Conservation (phyloP, 2,329 filamentous ascomycete species). For the Clonostachys byssicola region DNA sequence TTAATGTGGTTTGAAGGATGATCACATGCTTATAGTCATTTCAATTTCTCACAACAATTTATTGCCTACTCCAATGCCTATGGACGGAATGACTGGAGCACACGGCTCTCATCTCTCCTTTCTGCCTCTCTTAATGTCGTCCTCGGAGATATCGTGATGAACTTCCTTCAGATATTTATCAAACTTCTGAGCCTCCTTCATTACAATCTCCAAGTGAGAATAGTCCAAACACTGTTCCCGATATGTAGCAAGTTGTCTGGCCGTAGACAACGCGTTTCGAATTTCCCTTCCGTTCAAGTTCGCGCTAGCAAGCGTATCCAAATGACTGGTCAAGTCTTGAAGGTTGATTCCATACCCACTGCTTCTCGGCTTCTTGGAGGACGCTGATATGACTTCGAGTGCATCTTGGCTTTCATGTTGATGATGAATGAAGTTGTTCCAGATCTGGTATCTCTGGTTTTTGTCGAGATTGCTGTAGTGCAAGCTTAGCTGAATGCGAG, state of each 20-base stretch:
- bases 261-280: slow-evolving; percentile 24
- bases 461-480: slow-evolving; percentile 18
- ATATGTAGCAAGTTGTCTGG: slow-evolving; percentile 12
- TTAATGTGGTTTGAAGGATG: too few species aligned
- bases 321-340: not conserved
- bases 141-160: not conserved
- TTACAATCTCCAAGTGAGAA: not conserved
- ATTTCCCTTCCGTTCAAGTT: slow-evolving; percentile 37
- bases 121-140: not conserved
- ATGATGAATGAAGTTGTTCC: slow-evolving; percentile 18
- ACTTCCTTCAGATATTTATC: not conserved
- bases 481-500: slow-evolving; percentile 24
- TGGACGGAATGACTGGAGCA: too few species aligned
- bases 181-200: not conserved
- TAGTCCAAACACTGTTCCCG: not conserved
- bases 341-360: not conserved
- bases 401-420: not conserved
- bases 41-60: too few species aligned
- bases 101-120: too few species aligned
- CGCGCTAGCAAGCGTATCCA: slow-evolving; percentile 12
- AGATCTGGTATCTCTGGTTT: slow-evolving; percentile 15
- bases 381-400: not conserved
- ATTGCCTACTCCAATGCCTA: too few species aligned
- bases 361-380: not conserved
- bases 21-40: too few species aligned